A percentile compares a stretch with the other conserved stretches of the same genome.
Evolutionary conservation across 345 rosid species (phyloP).

Genomic region (Eutrema japonicum): DNA sequence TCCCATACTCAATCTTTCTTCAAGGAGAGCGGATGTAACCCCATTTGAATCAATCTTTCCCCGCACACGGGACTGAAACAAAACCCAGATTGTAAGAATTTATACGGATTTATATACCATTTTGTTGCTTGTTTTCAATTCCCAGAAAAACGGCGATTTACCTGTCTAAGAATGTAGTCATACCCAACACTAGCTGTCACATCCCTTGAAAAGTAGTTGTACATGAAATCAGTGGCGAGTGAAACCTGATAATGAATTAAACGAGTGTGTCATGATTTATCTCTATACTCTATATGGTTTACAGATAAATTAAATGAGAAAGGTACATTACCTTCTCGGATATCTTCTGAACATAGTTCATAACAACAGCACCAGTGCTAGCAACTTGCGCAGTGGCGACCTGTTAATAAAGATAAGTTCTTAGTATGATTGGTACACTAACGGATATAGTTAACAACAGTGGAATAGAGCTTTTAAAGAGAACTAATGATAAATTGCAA

Average conservation of each 20-base stretch:
- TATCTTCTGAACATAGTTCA: conserved; percentile 97
- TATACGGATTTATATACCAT: background rate
- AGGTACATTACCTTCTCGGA: conserved; percentile 76
- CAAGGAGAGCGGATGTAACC: conserved; percentile 72
- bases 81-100: background rate
- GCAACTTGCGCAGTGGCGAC: conserved; percentile 95
- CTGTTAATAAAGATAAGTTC: conserved; percentile 42
- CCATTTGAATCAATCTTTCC: conserved; percentile 98
- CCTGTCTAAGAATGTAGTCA: conserved; percentile 97
- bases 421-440: conserved; percentile 8
- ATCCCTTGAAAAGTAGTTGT: conserved; percentile 85
- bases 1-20: conserved; percentile 93
- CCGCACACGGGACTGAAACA: conserved; percentile 81
- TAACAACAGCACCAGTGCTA: conserved; percentile 79
- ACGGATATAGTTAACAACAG: background rate
- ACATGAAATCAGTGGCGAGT: conserved; percentile 85
- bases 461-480: too few species aligned
- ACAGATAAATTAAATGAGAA: background rate
- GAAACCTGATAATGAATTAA: conserved; percentile 63
- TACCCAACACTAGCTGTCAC: conserved; percentile 90
- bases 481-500: too few species aligned
- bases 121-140: background rate
- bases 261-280: conserved; percentile 4
- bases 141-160: conserved; percentile 34
- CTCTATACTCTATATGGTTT: background rate